Conservation (phyloP, 306 rosid species). For the Betula pendula region DNA sequence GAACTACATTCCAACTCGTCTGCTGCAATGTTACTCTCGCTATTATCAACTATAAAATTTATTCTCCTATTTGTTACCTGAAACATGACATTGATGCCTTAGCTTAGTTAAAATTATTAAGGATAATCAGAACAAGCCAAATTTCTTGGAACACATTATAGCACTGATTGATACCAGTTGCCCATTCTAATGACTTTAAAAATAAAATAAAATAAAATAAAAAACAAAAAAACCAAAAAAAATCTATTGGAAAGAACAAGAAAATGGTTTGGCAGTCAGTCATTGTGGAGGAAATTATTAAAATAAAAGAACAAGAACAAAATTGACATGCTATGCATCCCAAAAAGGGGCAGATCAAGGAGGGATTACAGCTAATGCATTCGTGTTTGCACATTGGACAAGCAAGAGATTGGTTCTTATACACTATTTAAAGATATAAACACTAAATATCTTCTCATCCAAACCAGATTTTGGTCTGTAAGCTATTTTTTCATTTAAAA, state of each 20-base stretch:
- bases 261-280: not conserved
- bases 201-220: not conserved
- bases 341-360: not conserved
- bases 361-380: not conserved
- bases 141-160: conserved; percentile 15
- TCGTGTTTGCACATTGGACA: not conserved
- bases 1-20: conserved; percentile 45
- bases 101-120: conserved; percentile 30
- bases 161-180: not conserved
- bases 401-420: not conserved
- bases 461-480: not conserved
- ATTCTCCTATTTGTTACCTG: conserved; percentile 91
- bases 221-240: not conserved
- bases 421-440: not conserved
- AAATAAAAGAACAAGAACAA: not conserved
- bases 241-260: not conserved
- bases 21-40: conserved; percentile 41
- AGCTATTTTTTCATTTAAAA: not conserved
- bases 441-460: not conserved
- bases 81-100: conserved; percentile 29
- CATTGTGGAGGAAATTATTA: not conserved
- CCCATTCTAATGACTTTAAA: not conserved
- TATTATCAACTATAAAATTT: conserved; percentile 79
- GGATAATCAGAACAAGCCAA: conserved; percentile 22
- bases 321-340: not conserved